These are phyloP conservation scores for Ceratocystis variospora DNA, from an alignment of 2,329 filamentous ascomycete genomes.

Conservation along the genomic window DNA sequence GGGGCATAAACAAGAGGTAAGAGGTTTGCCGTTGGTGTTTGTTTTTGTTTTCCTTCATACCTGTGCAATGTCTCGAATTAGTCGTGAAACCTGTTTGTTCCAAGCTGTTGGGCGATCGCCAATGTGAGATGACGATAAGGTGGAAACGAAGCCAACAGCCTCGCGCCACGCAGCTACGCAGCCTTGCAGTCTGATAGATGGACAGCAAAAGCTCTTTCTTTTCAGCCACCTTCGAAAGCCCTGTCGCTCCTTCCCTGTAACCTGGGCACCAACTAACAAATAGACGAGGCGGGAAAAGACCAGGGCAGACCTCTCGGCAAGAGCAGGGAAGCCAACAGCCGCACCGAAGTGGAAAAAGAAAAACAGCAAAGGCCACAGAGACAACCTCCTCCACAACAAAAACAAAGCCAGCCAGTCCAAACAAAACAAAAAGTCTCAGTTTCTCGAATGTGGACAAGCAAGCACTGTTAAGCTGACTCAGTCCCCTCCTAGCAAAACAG, in stretches of 20 bases:
- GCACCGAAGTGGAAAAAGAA: constrained; percentile 6
- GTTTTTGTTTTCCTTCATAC: background rate
- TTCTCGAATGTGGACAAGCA: no score
- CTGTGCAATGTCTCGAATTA: background rate
- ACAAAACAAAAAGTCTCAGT: background rate
- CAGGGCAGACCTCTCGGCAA: background rate
- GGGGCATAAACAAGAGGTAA: background rate
- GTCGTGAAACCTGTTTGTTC: no score
- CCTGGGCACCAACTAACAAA: background rate
- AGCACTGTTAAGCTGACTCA: background rate
- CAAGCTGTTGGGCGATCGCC: no score
- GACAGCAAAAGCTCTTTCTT: background rate
- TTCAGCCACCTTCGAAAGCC: background rate
- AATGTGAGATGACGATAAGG: background rate
- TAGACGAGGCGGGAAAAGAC: constrained; percentile 1
- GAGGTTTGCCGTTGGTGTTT: background rate
- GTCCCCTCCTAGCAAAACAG: background rate
- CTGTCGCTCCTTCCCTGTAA: background rate
- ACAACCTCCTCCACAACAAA: constrained; percentile 6
- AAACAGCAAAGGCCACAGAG: background rate
- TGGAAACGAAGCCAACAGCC: background rate
- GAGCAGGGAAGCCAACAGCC: background rate
- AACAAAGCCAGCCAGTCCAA: background rate
- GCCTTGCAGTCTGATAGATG: background rate
- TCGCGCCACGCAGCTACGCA: background rate